phyloP scores from a whole-genome alignment of 208 protist species.

The Acanthamoeba sp. region DNA sequence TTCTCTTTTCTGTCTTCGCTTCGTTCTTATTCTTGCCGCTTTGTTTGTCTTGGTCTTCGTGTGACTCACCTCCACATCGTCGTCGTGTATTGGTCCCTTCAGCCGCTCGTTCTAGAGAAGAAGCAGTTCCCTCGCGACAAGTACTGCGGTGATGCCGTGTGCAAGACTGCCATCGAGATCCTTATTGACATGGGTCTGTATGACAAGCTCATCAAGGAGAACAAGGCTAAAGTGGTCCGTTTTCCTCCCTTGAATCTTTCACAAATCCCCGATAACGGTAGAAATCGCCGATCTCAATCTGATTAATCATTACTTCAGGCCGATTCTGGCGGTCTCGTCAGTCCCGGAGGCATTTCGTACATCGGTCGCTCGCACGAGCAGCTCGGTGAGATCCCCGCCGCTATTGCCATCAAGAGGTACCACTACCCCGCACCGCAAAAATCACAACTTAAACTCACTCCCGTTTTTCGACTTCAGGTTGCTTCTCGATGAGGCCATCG shows the following conservation, averaged over 20 bases:
- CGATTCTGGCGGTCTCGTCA: slow-evolving; percentile 85
- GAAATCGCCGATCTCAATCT: background rate
- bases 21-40: background rate
- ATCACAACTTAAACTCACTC: background rate
- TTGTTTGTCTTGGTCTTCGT: background rate
- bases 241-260: background rate
- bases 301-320: slow-evolving; percentile 64
- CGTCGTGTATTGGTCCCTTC: background rate
- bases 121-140: slow-evolving; percentile 87
- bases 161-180: slow-evolving; percentile 87
- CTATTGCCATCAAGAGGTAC: slow-evolving; percentile 82
- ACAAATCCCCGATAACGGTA: background rate
- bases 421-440: background rate
- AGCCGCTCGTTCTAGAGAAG: slow-evolving; percentile 84
- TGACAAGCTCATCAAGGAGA: slow-evolving; percentile 84
- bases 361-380: slow-evolving; percentile 85
- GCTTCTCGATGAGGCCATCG: slow-evolving; percentile 85
- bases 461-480: slow-evolving; percentile 27
- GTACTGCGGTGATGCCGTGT: slow-evolving; percentile 87
- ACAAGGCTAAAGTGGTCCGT: slow-evolving; percentile 85
- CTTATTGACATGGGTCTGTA: slow-evolving; percentile 87
- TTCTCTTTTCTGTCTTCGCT: background rate
- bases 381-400: slow-evolving; percentile 80
- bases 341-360: slow-evolving; percentile 84
- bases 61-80: too few relatives aligned